Evolutionary conservation across 352 stramenopile genomes (phyloP).

Genomic region (Globisporangium alternatum): DNA sequence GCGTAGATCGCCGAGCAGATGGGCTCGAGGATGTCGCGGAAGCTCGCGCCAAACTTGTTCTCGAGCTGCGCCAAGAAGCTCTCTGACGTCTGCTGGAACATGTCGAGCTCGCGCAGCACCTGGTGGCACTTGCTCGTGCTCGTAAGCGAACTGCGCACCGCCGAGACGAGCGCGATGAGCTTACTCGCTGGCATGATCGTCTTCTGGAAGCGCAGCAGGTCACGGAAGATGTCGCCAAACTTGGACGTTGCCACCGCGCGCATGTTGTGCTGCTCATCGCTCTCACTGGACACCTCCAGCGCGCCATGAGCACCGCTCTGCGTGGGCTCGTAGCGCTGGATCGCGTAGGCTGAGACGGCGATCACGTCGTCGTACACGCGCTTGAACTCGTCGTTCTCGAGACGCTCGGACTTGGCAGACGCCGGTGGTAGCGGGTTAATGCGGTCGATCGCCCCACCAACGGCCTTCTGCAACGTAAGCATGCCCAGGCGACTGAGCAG

Average conservation of each 20-base stretch:
- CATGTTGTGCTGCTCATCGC: slow-evolving; percentile 18
- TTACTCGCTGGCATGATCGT: slow-evolving; percentile 72
- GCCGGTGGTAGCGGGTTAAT: slow-evolving; percentile 39
- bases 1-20: slow-evolving; percentile 70
- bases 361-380: slow-evolving; percentile 19
- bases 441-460: slow-evolving; percentile 55
- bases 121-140: slow-evolving; percentile 56
- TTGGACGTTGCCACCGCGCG: slow-evolving; percentile 33
- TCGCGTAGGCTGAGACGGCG: slow-evolving; percentile 27
- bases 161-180: slow-evolving; percentile 44
- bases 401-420: slow-evolving; percentile 28
- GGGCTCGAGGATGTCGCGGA: slow-evolving; percentile 84
- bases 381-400: slow-evolving; percentile 24
- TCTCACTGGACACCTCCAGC: slow-evolving; percentile 14
- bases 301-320: slow-evolving; percentile 15
- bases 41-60: slow-evolving; percentile 70
- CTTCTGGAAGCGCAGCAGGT: slow-evolving; percentile 64
- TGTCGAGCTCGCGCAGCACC: slow-evolving; percentile 78
- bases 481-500: slow-evolving; percentile 86
- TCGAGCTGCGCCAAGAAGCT: slow-evolving; percentile 67
- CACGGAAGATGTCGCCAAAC: slow-evolving; percentile 78
- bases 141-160: slow-evolving; percentile 27
- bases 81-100: slow-evolving; percentile 87
- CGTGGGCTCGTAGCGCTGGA: slow-evolving; percentile 41
- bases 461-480: slow-evolving; percentile 56